Conservation (phyloP, 2,329 filamentous ascomycete species). For the Tolypocladium inflatum region DNA sequence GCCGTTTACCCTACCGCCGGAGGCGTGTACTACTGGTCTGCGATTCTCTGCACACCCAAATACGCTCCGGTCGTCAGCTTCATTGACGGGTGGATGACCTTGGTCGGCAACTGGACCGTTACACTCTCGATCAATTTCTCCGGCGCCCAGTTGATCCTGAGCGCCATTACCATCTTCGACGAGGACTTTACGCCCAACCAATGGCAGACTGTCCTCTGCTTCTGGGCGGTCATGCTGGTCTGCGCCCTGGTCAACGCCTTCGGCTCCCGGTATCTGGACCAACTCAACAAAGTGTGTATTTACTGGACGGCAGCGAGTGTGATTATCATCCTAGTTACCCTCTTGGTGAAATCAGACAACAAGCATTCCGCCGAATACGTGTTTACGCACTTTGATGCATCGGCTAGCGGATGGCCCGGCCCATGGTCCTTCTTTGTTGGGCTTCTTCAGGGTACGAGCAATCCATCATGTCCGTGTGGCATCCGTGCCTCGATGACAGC, state of each 20-base stretch:
- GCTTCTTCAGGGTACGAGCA: slow-evolving; percentile 34
- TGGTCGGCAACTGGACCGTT: slow-evolving; percentile 62
- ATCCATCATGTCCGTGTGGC: neutral
- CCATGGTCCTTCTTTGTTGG: slow-evolving; percentile 51
- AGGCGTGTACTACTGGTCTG: slow-evolving; percentile 67
- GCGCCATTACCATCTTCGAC: slow-evolving; percentile 57
- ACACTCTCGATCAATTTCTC: slow-evolving; percentile 62
- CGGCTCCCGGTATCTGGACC: slow-evolving; percentile 44
- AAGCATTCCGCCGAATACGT: slow-evolving; percentile 48
- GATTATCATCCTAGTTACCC: slow-evolving; percentile 58
- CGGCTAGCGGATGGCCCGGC: slow-evolving; percentile 58
- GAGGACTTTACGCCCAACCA: slow-evolving; percentile 46
- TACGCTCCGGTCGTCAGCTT: slow-evolving; percentile 59
- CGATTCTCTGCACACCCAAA: slow-evolving; percentile 49
- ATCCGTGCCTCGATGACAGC: neutral
- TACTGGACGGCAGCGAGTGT: slow-evolving; percentile 65
- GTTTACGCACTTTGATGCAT: slow-evolving; percentile 59
- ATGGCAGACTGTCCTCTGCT: slow-evolving; percentile 70
- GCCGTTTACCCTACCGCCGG: slow-evolving; percentile 53
- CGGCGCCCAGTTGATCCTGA: slow-evolving; percentile 58
- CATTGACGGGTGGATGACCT: slow-evolving; percentile 65
- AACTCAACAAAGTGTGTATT: slow-evolving; percentile 62
- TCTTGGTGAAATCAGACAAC: slow-evolving; percentile 58
- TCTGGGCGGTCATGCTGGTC: slow-evolving; percentile 55
- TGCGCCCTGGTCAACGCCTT: slow-evolving; percentile 62